Evolutionary conservation across 2,329 filamentous ascomycete species (phyloP), one percentile per base, ranked within the genome.

Genomic region (Cercospora sesami): DNA sequence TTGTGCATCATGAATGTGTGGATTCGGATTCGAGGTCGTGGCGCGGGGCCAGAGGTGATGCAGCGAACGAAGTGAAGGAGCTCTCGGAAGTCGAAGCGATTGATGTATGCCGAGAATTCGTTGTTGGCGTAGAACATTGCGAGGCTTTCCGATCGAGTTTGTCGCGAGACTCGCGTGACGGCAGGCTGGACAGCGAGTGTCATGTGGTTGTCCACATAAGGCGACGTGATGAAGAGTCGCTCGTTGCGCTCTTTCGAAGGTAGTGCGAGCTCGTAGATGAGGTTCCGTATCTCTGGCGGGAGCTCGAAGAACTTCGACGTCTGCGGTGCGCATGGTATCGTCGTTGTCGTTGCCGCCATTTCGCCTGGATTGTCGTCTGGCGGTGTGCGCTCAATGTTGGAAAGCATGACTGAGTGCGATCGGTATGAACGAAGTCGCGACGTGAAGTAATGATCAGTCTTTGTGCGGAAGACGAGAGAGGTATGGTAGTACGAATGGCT

Each of bases 91-190:
- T 64, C 53, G 53, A 67, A 67, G 30, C 60, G 55, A 36, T 60
- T 53, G 60, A 71, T 69, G 61, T 68, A 68, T 7, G 69, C 69
- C 8, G 33, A 55, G 30, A 71, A 71, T 12, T 53, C 64, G 63
- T 62, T 69, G 58, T 65, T 67, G n/a, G 53, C 60, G 57, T 72
- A 72, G 64, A 72, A 72, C 63, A 71, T 69, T 16, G 62, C 55
- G n/a, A 71, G 63, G 8, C 63, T 61, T 45, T 72, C 70, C 16
- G 57, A 26, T 10, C 70, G 69, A 7, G 60, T 60, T 45, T 64
- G 62, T 5, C 42, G 65, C 12, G 55, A 64, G 21, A 65, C 60
- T 12, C 65, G 55, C 1, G 70, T 69, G 63, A 72, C 61, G 23
- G 51, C 70, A 28, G 67, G 70, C 65, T 72, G 70, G 5, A 60